Base-by-base conservation (phyloP, 225 moss, liverwort and hornwort species). In the Neckera pumila region DNA sequence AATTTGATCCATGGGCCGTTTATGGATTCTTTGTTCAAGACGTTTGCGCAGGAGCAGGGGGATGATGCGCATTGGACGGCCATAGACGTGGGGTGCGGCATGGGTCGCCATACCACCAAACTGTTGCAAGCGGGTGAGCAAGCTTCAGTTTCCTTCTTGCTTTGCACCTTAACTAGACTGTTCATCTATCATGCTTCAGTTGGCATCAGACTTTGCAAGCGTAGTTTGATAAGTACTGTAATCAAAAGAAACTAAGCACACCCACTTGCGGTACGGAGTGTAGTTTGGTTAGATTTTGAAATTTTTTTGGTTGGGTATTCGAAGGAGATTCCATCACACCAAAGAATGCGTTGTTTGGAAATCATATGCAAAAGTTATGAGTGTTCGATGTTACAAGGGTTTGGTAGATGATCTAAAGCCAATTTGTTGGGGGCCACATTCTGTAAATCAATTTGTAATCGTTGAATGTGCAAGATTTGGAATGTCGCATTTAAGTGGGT, bases 51-150 rank as follows among this genome's bases (percentile, higher is more conserved):
- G 69, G 60, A 51, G 71, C 85, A 31, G 56, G 28, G 64, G 16
- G 77, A 25, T 40, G 79, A 5, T 38, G 82, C 64, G 5, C 58
- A 42, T 14, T 92, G 88, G 92, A 92, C 64, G 28, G 85, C 73
- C 59, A 77, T 91, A 70, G 92, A 90, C 74, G 92, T 92, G 72
- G 92, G 92, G 7, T 92, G 91, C 72, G 91, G 91, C 62, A 75
- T 67, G 79, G 92, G 86, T 11, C 30, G 27, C 49, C 20, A 54
- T 11, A 74, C 88, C 63, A 71, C 79, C 53, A 22, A 47, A 38
- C 76, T 88, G 63, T n/a, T 92, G 85, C 63, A 88, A 82, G 87
- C 85, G 7, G 88, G 92, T 92, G 66, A 67, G 86, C 38, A 22
- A 38, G 23, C 60, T 33, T 11, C 79, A 19, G 40, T 12, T 33